Evolutionary conservation across 139 green algal genomes (phyloP).

Genomic region (Choricystis sp.): DNA sequence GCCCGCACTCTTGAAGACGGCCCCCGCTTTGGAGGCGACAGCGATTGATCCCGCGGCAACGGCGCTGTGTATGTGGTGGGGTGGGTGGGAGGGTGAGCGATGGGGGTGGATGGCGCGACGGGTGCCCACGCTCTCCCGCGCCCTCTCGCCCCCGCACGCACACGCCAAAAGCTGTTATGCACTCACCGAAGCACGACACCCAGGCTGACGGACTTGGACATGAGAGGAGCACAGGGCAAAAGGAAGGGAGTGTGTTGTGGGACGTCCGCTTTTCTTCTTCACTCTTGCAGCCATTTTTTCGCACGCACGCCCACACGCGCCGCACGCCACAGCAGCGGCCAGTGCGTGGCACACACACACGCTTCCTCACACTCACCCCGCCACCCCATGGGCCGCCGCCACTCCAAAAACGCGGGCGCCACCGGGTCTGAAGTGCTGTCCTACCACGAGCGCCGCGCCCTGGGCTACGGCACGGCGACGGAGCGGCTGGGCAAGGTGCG

Average conservation of each 20-base stretch:
- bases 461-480: conserved; percentile 71
- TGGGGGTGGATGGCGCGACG: no score
- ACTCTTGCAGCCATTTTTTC: background rate
- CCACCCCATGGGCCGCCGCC: conserved; percentile 6
- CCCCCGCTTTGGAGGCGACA: conserved; percentile 12
- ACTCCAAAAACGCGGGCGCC: conserved; percentile 83
- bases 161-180: no score
- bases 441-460: conserved; percentile 57
- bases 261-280: background rate
- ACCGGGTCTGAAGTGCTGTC: conserved; percentile 69
- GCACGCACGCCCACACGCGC: background rate
- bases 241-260: background rate
- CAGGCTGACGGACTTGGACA: background rate
- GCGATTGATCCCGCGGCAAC: conserved; percentile 9
- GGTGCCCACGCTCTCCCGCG: no score
- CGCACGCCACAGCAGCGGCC: no score
- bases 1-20: conserved; percentile 12
- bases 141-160: no score
- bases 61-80: conserved; percentile 5
- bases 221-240: conserved; percentile 3
- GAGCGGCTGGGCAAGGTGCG: conserved; percentile 78
- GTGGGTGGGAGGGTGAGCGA: background rate
- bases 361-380: background rate
- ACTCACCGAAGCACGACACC: conserved; percentile 1
- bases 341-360: no score